phyloP scores from a whole-genome alignment of 208 protist species.

The Porcisia deanei region DNA sequence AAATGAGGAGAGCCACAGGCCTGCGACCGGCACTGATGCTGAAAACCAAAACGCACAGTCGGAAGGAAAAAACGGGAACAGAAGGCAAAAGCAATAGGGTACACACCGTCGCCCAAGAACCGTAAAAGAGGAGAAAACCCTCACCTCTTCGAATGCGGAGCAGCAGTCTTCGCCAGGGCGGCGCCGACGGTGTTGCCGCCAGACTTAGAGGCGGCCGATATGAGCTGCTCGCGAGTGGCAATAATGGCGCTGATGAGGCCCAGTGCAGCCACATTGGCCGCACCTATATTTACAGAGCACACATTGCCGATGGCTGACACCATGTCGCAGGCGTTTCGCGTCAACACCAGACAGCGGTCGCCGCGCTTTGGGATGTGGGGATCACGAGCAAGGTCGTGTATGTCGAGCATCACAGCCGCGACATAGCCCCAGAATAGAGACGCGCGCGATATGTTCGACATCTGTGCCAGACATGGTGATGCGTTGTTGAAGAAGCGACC shows the following conservation, averaged over 20 bases:
- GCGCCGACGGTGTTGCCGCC: constrained; percentile 14
- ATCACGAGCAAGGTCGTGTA: constrained; percentile 60
- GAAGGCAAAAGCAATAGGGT: not conserved
- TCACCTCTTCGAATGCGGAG: constrained; percentile 18
- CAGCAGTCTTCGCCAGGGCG: constrained; percentile 4
- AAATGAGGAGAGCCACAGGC: not conserved
- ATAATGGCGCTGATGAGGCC: constrained; percentile 71
- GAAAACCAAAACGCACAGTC: not conserved
- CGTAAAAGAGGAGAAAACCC: not conserved
- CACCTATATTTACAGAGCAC: constrained; percentile 44
- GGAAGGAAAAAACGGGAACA: not conserved
- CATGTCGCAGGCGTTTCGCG: constrained; percentile 76
- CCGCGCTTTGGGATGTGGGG: constrained; percentile 33
- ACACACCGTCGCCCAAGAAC: not conserved
- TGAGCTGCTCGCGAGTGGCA: constrained; percentile 57
- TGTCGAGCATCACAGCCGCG: constrained; percentile 49
- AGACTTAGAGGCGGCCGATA: constrained; percentile 29
- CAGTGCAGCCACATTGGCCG: constrained; percentile 39
- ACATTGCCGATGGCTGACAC: constrained; percentile 64
- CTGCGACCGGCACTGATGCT: not conserved
- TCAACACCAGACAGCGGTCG: constrained; percentile 46
- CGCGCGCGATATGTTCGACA: constrained; percentile 45
- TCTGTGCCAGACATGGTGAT: constrained; percentile 25
- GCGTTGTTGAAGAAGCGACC: constrained; percentile 47
- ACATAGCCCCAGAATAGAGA: constrained; percentile 76